phyloP scores from a whole-genome alignment of 2,329 filamentous ascomycete genomes.

The Venturia effusa region DNA sequence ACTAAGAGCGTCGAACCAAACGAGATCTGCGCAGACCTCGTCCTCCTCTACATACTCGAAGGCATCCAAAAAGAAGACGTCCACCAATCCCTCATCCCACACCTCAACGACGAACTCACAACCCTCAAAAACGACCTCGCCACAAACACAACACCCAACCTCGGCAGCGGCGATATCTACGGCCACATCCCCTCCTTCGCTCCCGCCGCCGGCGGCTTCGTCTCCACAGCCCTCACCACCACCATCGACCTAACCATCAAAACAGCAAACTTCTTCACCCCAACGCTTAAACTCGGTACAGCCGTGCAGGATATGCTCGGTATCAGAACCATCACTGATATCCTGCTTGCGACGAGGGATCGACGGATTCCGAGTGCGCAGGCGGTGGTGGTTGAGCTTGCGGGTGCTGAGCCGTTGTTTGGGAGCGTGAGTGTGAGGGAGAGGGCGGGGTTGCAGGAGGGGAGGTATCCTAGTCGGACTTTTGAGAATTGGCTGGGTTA shows the following conservation, averaged over 20 bases:
- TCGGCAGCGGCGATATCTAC: constrained; percentile 25
- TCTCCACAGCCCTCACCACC: constrained; percentile 16
- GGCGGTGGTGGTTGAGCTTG: constrained; percentile 21
- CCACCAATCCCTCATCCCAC: constrained; percentile 12
- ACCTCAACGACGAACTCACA: constrained; percentile 15
- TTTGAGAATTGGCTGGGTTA: constrained; percentile 17
- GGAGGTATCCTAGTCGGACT: constrained; percentile 23
- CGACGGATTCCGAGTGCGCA: constrained; percentile 23
- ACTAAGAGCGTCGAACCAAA: constrained; percentile 23
- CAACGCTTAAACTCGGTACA: constrained; percentile 17
- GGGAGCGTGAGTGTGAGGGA: constrained; percentile 10
- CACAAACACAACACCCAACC: neutral
- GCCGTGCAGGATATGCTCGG: constrained; percentile 21
- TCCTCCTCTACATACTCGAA: constrained; percentile 22
- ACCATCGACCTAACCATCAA: constrained; percentile 13
- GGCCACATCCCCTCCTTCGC: constrained; percentile 20
- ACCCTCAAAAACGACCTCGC: neutral
- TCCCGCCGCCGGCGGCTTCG: constrained; percentile 20
- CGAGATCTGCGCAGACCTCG: constrained; percentile 22
- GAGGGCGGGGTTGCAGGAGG: constrained; percentile 16
- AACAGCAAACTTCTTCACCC: constrained; percentile 17
- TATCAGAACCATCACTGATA: constrained; percentile 19
- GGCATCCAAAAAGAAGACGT: constrained; percentile 15
- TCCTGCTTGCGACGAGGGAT: constrained; percentile 23
- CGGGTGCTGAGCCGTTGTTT: constrained; percentile 12